phyloP scores from a whole-genome alignment of 257 asterid genomes.

The Solanum chilense region DNA sequence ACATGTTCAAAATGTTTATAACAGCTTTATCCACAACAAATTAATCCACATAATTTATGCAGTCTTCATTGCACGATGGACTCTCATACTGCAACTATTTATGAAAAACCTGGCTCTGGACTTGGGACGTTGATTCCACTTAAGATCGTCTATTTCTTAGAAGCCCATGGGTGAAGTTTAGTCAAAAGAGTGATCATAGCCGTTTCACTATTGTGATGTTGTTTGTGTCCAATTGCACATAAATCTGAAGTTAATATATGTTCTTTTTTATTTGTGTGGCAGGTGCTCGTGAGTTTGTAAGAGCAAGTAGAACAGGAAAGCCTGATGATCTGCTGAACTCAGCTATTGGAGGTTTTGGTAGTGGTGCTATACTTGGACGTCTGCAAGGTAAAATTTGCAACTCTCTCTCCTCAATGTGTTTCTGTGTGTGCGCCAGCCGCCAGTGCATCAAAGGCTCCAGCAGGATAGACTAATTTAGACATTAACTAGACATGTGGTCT shows the following conservation, averaged over 20 bases:
- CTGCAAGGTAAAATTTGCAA: constrained; percentile 54
- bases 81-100: neutral
- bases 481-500: neutral
- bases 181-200: neutral
- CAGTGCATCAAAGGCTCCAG: neutral
- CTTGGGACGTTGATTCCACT: neutral
- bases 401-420: neutral
- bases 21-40: neutral
- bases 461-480: neutral
- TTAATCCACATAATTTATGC: neutral
- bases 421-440: neutral
- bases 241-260: neutral
- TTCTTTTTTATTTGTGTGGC: neutral
- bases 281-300: constrained; percentile 90
- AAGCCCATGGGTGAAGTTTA: neutral
- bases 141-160: neutral
- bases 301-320: constrained; percentile 66
- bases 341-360: constrained; percentile 70
- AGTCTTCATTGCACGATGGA: neutral
- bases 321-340: constrained; percentile 88
- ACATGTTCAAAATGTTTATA: neutral
- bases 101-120: neutral
- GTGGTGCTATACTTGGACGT: constrained; percentile 92
- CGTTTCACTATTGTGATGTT: neutral
- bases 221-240: neutral